Evolutionary conservation across 495 filamentous ascomycete species (phyloP).

Genomic region (Aeminium ludgeri): DNA sequence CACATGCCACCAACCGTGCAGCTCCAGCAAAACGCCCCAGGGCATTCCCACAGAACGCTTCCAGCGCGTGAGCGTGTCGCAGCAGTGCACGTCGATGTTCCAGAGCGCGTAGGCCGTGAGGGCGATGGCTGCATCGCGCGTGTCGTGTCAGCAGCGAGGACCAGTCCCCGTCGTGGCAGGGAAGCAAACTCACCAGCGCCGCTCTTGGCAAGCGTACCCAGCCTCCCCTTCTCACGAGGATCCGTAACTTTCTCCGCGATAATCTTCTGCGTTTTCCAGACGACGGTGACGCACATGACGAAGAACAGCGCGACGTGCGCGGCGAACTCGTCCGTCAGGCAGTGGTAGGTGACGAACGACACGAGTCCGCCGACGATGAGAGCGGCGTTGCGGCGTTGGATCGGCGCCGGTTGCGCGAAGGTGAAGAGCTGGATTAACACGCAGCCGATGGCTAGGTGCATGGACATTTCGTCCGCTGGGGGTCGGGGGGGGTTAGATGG

Average conservation of each 20-base stretch:
- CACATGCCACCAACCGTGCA: slow-evolving; percentile 48
- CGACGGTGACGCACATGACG: slow-evolving; percentile 21
- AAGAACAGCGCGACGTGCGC: slow-evolving; percentile 26
- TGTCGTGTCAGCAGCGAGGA: background rate
- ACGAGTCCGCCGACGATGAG: slow-evolving; percentile 22
- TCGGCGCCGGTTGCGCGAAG: slow-evolving; percentile 18
- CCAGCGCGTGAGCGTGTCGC: slow-evolving; percentile 22
- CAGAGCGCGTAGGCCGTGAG: slow-evolving; percentile 31
- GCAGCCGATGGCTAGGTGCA: slow-evolving; percentile 36
- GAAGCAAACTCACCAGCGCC: no score
- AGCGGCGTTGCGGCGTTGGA: slow-evolving; percentile 15
- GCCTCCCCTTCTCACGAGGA: slow-evolving; percentile 1
- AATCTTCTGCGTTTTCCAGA: slow-evolving; percentile 21
- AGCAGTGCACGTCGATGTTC: slow-evolving; percentile 33
- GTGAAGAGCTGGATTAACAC: slow-evolving; percentile 37
- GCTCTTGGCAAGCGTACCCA: no score
- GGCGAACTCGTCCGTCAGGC: slow-evolving; percentile 28
- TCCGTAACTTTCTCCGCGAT: slow-evolving; percentile 11
- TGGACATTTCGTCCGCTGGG: slow-evolving; percentile 34
- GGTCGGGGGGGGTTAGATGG: background rate
- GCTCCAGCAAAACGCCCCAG: slow-evolving; percentile 35
- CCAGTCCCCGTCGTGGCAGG: slow-evolving; percentile 4
- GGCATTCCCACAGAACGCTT: slow-evolving; percentile 32
- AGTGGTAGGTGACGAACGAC: slow-evolving; percentile 29
- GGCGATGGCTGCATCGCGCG: background rate